A percentile compares a stretch with the other conserved stretches of the same genome.
These are phyloP conservation scores for Nemania sp. DNA, from an alignment of 2,329 filamentous ascomycete genomes.

Conservation along the genomic window DNA sequence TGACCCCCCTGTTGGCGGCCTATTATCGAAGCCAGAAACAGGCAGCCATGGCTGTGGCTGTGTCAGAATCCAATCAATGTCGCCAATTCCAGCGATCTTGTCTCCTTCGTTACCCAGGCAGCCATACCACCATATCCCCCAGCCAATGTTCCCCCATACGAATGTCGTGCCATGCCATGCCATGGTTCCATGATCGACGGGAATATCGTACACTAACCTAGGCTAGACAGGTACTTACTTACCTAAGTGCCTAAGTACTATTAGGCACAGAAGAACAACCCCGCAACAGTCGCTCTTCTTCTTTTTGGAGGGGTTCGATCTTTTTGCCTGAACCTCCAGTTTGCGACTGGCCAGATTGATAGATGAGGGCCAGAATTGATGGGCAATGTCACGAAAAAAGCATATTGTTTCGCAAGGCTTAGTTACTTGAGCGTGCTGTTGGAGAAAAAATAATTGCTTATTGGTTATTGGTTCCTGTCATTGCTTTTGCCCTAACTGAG, in stretches of 20 bases:
- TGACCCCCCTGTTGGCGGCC: conserved; percentile 5
- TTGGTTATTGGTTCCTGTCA: conserved; percentile 16
- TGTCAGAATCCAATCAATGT: conserved; percentile 18
- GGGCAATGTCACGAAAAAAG: neutral
- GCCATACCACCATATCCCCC: too few relatives aligned
- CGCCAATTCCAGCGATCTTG: conserved; percentile 13
- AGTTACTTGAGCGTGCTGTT: neutral
- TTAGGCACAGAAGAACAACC: conserved; percentile 7
- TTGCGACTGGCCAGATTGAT: conserved; percentile 3
- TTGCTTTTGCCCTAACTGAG: conserved; percentile 6
- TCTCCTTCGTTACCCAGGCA: conserved; percentile 12
- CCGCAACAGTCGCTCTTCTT: conserved; percentile 22
- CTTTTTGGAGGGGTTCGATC: conserved; percentile 18
- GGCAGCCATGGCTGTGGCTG: conserved; percentile 25
- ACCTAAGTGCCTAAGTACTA: neutral
- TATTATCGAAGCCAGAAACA: conserved; percentile 14
- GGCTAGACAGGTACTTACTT: too few relatives aligned
- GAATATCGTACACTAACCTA: too few relatives aligned
- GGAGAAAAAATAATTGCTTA: neutral
- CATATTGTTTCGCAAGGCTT: neutral
- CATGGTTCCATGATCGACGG: conserved; percentile 13
- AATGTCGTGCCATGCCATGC: conserved; percentile 8
- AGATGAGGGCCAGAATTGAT: neutral
- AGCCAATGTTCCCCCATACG: neutral
- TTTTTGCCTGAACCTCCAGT: conserved; percentile 2